Base-by-base conservation (phyloP, 2,329 filamentous ascomycete genomes). In the Ustulina deusta region DNA sequence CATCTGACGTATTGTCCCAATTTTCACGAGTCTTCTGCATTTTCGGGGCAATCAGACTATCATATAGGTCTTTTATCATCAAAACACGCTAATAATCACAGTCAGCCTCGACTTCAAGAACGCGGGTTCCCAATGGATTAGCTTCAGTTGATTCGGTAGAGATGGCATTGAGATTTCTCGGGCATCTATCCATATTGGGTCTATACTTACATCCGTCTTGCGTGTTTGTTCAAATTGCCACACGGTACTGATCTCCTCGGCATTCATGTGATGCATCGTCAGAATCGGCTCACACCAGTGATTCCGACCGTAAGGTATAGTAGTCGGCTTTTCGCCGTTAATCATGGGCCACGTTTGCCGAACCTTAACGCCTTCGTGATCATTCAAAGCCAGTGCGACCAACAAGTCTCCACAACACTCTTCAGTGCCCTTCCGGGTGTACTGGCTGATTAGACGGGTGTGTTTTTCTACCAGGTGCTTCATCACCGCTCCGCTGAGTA, bases 201-300 rank as follows among this genome's bases (percentile, higher is more conserved):
- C 2, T 20, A 52, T 7, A 78, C 81, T 73, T 75, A 83, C 82
- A 72, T 79, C 75, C 34, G 79, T 79, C 71, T 79, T 81, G 36
- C 83, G 79, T 3, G 80, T 83, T 74, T 86, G 81, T 73, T 88
- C 86, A 65, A 82, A 87, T 62, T 85, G 81, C 84, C 85, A 88
- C 38, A 86, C 79, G 48, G 73, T 78, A 69, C 81, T 84, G 52
- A 87, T 80, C 72, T 88, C 85, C 70, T 85, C 81, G 9, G 84
- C 79, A 54, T 82, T 81, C 75, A 88, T 82, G 71, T 87, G 84
- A 71, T 87, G 85, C 84, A 88, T 86, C 3, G 85, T 86, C 46
- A 88, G 74, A n/a, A 86, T 80, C 5, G 86, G 85, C 72, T 87
- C 83, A 68, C 86, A 88, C 85, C 86, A 88, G 68, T 86, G 84